Base-by-base conservation (phyloP, 2,329 filamentous ascomycete genomes). In the Laburnicola sp. region DNA sequence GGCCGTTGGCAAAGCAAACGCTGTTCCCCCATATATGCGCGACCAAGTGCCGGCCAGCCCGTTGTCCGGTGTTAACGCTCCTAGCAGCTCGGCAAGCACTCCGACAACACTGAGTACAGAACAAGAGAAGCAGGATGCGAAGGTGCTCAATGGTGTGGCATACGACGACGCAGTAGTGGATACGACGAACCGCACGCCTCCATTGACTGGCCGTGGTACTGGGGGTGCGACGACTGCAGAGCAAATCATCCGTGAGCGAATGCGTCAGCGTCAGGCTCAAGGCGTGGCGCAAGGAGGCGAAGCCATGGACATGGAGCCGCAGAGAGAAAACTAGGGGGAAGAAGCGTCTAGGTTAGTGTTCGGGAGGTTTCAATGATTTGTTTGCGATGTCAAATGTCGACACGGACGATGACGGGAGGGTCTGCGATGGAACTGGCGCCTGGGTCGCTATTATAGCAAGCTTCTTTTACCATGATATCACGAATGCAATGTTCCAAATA, bases 171-270 rank as follows among this genome's bases (percentile, higher is more conserved):
- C 66, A 25, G 63, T 74, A 16, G 66, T 72, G 23, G 75, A 78
- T 54, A 76, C 74, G 4, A 60, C 71, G n/a, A 68, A 64, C 31
- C 61, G 65, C 30, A 68, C 70, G 35, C 69, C 70, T 42, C 65
- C 68, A 26, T 49, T 58, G 51, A 60, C 60, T 30, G 61, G 62
- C 11, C 60, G 58, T 30, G 65, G 67, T 25, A 50, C 65, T 25
- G 61, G 65, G 53, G 69, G 69, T 16, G 67, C 70, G 27, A 84
- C 88, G 57, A 77, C 84, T 11, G 84, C 86, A 4, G 86, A 89
- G 72, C 78, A 83, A 51, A 85, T 87, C 50, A 71, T 88, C 53
- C 80, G 82, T 50, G 83, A 86, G 61, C 78, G 64, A 54, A 64
- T 71, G 62, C 58, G 60, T 30, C 66, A 70, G 45, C 45, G 32